Evolutionary conservation across 768 basidiomycete genomes (phyloP).

Genomic region (Boletus pseudopeckii): DNA sequence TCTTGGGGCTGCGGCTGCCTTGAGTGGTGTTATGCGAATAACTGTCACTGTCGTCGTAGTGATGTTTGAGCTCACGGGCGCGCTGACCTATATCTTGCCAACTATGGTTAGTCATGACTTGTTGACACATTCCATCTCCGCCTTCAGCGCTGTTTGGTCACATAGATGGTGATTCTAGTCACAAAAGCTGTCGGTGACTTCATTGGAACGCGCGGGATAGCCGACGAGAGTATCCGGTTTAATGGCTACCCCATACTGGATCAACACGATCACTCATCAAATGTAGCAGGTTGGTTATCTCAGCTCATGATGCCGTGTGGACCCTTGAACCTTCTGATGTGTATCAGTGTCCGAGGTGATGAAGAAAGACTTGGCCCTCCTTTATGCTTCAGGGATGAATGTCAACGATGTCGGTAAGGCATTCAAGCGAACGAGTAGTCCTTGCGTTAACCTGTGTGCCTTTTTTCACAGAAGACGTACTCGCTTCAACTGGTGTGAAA

Average conservation of each 20-base stretch:
- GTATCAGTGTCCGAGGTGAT: slow-evolving; percentile 81
- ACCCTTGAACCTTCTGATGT: slow-evolving; percentile 1
- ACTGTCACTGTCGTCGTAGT: slow-evolving; percentile 98
- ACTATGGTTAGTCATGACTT: slow-evolving; percentile 71
- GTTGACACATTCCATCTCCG: slow-evolving; percentile 3
- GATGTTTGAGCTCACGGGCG: slow-evolving; percentile 98
- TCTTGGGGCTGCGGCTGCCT: slow-evolving; percentile 91
- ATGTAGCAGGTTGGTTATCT: slow-evolving; percentile 71
- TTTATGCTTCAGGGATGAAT: slow-evolving; percentile 72
- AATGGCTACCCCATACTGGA: slow-evolving; percentile 97
- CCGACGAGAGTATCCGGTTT: slow-evolving; percentile 95
- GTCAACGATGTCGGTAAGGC: slow-evolving; percentile 76
- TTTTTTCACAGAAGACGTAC: slow-evolving; percentile 55
- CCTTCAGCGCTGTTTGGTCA: slow-evolving; percentile 11
- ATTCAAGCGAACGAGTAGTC: neutral
- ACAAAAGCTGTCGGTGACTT: slow-evolving; percentile 97
- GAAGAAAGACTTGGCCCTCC: slow-evolving; percentile 71
- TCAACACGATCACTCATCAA: slow-evolving; percentile 90
- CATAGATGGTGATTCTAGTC: slow-evolving; percentile 89
- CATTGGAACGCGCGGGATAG: slow-evolving; percentile 89
- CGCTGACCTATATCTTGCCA: slow-evolving; percentile 93
- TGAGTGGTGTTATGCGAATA: slow-evolving; percentile 95
- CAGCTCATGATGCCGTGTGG: neutral
- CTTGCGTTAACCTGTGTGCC: slow-evolving; percentile 1
- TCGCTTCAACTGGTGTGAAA: slow-evolving; percentile 73